These are phyloP conservation scores for Nicotiana noctiflora DNA, from an alignment of 257 asterid species.

Conservation along the genomic window DNA sequence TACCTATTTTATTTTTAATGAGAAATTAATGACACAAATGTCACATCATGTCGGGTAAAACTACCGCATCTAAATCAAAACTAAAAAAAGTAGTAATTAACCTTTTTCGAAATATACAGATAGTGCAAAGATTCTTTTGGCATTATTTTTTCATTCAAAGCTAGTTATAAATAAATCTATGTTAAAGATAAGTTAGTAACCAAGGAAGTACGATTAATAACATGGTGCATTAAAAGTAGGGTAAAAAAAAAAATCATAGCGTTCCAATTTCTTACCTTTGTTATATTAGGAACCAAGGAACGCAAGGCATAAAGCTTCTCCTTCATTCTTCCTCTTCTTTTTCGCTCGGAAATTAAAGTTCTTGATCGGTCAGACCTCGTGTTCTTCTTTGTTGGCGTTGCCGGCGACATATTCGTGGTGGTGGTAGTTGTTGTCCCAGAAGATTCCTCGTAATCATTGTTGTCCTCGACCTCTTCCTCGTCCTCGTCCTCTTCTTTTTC, in stretches of 20 bases:
- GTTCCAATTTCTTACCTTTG: conserved; percentile 38
- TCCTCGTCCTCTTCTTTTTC: conserved; percentile 19
- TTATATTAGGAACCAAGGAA: conserved; percentile 28
- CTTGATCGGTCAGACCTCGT: conserved; percentile 48
- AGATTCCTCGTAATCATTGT: conserved; percentile 15
- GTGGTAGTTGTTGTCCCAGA: neutral
- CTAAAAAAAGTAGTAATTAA: too few relatives aligned
- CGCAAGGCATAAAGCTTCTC: conserved; percentile 64
- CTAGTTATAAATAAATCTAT: too few relatives aligned
- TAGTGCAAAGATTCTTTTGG: neutral
- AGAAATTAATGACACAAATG: too few relatives aligned
- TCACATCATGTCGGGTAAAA: too few relatives aligned
- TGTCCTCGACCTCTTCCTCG: conserved; percentile 13
- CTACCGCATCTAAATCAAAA: too few relatives aligned
- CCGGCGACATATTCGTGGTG: conserved; percentile 7
- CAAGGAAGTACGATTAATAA: neutral
- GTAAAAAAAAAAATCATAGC: neutral
- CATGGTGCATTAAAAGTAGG: neutral
- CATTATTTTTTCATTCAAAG: neutral
- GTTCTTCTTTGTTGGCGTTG: conserved; percentile 11
- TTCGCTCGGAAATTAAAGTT: conserved; percentile 61
- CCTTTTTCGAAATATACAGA: neutral
- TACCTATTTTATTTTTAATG: too few relatives aligned
- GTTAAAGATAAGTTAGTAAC: too few relatives aligned
- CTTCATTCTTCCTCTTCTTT: conserved; percentile 84